Base-by-base conservation (phyloP, 306 rosid species). In the Gleditsia sinensis region DNA sequence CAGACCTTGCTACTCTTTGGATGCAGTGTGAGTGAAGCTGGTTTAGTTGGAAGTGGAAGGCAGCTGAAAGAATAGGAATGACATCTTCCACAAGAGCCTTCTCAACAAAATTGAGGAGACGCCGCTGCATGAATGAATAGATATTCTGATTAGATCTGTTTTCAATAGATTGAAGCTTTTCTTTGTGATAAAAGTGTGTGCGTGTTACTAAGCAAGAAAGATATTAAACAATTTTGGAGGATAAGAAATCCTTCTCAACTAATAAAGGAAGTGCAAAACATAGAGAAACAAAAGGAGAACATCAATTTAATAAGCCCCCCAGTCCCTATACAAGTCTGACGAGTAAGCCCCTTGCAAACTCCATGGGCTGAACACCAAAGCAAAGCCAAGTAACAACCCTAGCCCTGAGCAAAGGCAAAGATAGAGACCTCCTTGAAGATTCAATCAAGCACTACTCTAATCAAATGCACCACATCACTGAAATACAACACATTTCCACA, bases 61-160 rank as follows among this genome's bases (percentile, higher is more conserved):
- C 91, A 60, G 83, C 96, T 54, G 78, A 27, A 37, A 92, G 92
- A 78, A 95, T 88, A 12, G 92, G 91, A 45, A 95, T 79, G 54
- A 92, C 86, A 45, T 92, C 99, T 85, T 95, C 98, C 59, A 87
- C 96, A 64, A 83, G 66, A 34, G 98, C 97, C 84, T 90, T 95
- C 78, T 85, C 99, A 3, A 92, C 86, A 62, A 90, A 92, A 80
- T 88, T 86, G 43, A 83, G 75, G 66, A 95, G 97, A 30, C 83
- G 90, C 27, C 96, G 85, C 99, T 95, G 83, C 88, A 90, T 72
- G 61, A 67, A 24, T 67, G 10, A 75, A 82, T 61, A 77, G 66
- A 78, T 43, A 67, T 62, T 66, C 19, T 56, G 36, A 69, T 75
- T 30, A 76, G 55, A 79, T 71, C 16, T 39, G 56, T 72, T 40